These are phyloP conservation scores for Aegilops tauschii DNA, from an alignment of 176 grass and related monocot genomes.

Conservation along the genomic window DNA sequence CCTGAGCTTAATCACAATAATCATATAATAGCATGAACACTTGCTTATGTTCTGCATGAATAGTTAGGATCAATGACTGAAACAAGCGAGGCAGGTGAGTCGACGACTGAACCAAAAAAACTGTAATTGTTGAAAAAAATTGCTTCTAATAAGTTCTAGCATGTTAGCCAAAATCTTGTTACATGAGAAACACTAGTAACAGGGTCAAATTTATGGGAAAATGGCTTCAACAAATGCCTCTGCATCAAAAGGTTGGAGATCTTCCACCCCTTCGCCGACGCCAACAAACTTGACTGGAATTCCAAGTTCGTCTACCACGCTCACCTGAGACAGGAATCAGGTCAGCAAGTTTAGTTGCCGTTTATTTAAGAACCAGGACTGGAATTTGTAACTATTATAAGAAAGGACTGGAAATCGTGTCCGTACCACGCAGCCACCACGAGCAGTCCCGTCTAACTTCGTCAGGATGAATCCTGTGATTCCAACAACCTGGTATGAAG, in stretches of 20 bases:
- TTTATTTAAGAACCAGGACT: background rate
- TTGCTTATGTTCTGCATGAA: background rate
- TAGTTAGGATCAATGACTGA: background rate
- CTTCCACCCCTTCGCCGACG: slow-evolving; percentile 90
- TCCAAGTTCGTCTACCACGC: slow-evolving; percentile 92
- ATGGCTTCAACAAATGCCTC: slow-evolving; percentile 95
- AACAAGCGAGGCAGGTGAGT: background rate
- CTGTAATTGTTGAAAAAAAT: background rate
- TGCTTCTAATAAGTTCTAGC: slow-evolving; percentile 10
- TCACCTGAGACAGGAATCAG: slow-evolving; percentile 53
- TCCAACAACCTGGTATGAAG: slow-evolving; percentile 71
- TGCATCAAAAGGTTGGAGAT: slow-evolving; percentile 91
- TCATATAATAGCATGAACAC: background rate
- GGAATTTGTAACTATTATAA: background rate
- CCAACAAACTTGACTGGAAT: slow-evolving; percentile 96
- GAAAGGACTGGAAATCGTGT: background rate
- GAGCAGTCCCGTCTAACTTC: slow-evolving; percentile 84
- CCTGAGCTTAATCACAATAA: background rate
- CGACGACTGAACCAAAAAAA: background rate
- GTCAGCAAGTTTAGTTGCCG: background rate
- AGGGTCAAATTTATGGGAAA: slow-evolving; percentile 51
- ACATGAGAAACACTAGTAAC: background rate
- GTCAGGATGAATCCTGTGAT: slow-evolving; percentile 89
- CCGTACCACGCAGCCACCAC: slow-evolving; percentile 87
- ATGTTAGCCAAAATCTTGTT: slow-evolving; percentile 8